These are phyloP conservation scores for Termitomyces sp. DNA, from an alignment of 768 basidiomycete genomes.

Conservation along the genomic window DNA sequence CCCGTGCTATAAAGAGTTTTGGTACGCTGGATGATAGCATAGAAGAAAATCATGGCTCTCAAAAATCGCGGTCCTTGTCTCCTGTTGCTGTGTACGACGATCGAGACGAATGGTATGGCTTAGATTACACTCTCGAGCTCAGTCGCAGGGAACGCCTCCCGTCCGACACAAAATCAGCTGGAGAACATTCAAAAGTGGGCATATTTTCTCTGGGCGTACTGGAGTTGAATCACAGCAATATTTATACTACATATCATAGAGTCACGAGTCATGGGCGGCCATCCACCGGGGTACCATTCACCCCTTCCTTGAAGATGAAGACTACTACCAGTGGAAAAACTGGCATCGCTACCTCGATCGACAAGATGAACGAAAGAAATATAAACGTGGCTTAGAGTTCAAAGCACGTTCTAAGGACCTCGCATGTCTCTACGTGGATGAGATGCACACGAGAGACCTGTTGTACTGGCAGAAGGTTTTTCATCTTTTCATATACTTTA, in stretches of 20 bases:
- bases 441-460: conserved; percentile 28
- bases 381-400: conserved; percentile 28
- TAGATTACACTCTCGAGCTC: conserved; percentile 39
- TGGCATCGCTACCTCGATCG: conserved; percentile 41
- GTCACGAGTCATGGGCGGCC: conserved; percentile 40
- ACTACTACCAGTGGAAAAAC: conserved; percentile 37
- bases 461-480: conserved; percentile 30
- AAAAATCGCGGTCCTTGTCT: neutral
- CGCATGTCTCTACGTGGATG: conserved; percentile 30
- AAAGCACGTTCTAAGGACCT: conserved; percentile 24
- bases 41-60: neutral
- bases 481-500: neutral
- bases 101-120: conserved; percentile 36
- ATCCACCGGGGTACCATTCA: conserved; percentile 32
- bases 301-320: conserved; percentile 34
- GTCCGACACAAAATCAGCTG: conserved; percentile 24
- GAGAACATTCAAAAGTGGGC: conserved; percentile 37
- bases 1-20: conserved; percentile 4
- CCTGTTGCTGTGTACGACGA: conserved; percentile 9
- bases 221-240: neutral
- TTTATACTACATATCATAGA: conserved; percentile 22
- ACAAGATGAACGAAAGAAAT: conserved; percentile 27
- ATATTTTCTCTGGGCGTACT: neutral
- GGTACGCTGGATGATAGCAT: conserved; percentile 12
- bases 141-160: conserved; percentile 31